Base-by-base conservation (phyloP, 2,329 filamentous ascomycete genomes). In the Pseudogymnoascus sp. region DNA sequence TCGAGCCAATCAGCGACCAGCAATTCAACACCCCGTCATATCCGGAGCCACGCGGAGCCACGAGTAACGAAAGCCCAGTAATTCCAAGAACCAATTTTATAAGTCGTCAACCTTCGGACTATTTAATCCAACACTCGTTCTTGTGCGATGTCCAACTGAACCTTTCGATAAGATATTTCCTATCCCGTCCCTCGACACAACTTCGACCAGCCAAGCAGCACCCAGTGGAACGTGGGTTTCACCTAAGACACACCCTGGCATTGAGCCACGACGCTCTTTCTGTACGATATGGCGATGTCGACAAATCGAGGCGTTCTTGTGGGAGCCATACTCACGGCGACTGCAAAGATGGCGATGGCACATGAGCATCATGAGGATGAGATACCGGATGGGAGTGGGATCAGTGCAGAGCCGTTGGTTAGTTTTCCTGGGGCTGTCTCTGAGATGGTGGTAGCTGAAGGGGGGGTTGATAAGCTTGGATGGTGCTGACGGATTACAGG, bases 341-440 rank as follows among this genome's bases (percentile, higher is more conserved):
- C 62, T 52, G 65, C 66, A n/a, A 66, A 33, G 62, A 61, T 60
- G 62, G 62, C 64, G 37, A 38, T 59, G 21, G 69, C 69, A 62
- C 71, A 72, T 63, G 81, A 81, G 43, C 81, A 80, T 68, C 79
- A 85, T 70, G 69, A 77, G 64, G 74, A 77, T 65, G 77, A 82
- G 52, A 87, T 94, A 65, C 83, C 85, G 14, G 86, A 90, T 67
- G 90, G 89, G 69, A 76, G 86, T 68, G 80, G 83, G 31, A 78
- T 90, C 69, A 90, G 89, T n/a, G 71, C 75, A 52, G 90, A 93
- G 35, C 90, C 90, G 1, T 82, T 93, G 69, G 88, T 90, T 79
- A 64, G 85, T 70, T 55, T 41, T 23, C n/a, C 16, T 7, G 19
- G 45, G 6, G 38, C 60, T 19, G 19, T 29, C 16, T 16, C n/a